Percentiles rank a stretch among this genome's conserved stretches.
Evolutionary conservation across 805 yeast species (phyloP).

Genomic region (Yamadazyma nakazawae): DNA sequence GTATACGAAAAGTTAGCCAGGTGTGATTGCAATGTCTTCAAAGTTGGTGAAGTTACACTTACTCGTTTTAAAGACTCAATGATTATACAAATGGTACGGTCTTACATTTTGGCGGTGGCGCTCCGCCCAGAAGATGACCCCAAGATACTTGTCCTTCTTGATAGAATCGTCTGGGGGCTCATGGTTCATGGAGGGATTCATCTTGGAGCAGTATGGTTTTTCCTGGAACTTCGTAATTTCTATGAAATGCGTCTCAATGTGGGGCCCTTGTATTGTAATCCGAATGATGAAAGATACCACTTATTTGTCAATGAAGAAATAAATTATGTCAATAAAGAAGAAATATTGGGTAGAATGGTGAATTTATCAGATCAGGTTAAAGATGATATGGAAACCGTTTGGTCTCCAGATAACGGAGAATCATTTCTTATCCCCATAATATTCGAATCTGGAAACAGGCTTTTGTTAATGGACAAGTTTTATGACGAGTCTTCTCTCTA

Average conservation of each 20-base stretch:
- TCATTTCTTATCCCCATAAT: slow-evolving; percentile 21
- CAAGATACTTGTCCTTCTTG: slow-evolving; percentile 25
- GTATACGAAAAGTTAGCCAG: slow-evolving; percentile 20
- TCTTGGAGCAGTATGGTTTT: slow-evolving; percentile 41
- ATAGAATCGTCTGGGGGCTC: slow-evolving; percentile 41
- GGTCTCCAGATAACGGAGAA: slow-evolving; percentile 15
- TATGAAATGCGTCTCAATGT: slow-evolving; percentile 19
- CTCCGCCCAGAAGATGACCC: slow-evolving; percentile 38
- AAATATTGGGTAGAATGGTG: slow-evolving; percentile 11
- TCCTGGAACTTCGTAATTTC: slow-evolving; percentile 33
- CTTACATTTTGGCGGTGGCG: slow-evolving; percentile 34
- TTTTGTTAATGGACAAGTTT: slow-evolving; percentile 19
- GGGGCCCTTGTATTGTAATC: slow-evolving; percentile 21
- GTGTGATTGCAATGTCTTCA: slow-evolving; percentile 1
- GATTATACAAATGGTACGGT: slow-evolving; percentile 35
- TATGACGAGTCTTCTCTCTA: slow-evolving; percentile 17
- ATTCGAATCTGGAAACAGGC: slow-evolving; percentile 14
- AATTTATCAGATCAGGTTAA: slow-evolving; percentile 4
- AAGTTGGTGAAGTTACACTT: slow-evolving; percentile 9
- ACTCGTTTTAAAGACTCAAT: slow-evolving; percentile 11
- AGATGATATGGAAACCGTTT: slow-evolving; percentile 12
- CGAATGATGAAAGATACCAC: slow-evolving; percentile 26
- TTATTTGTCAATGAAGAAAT: slow-evolving; percentile 8
- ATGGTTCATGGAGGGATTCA: slow-evolving; percentile 45
- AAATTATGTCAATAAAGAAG: slow-evolving; percentile 15